Percentiles rank a stretch among this genome's conserved stretches.
Evolutionary conservation across 2,329 filamentous ascomycete species (phyloP).

Genomic region (Fusarium paranaense): DNA sequence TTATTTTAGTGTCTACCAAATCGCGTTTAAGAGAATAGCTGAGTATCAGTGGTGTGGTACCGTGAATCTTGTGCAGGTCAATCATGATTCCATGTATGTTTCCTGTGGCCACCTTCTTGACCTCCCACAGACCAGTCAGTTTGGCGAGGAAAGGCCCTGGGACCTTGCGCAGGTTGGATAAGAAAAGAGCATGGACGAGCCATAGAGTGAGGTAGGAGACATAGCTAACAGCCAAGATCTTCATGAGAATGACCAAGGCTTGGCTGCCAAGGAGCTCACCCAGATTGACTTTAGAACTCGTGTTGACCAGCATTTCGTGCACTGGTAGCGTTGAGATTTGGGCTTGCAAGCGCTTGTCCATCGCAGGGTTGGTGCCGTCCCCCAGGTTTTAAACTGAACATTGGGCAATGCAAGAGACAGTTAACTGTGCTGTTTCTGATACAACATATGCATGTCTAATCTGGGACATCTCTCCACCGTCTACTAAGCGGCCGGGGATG

Average conservation of each 20-base stretch:
- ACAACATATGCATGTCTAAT: background rate
- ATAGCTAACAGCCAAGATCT: background rate
- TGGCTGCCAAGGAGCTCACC: background rate
- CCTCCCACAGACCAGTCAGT: background rate
- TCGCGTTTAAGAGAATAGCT: rapidly evolving
- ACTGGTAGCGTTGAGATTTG: background rate
- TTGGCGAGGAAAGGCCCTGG: background rate
- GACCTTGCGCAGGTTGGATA: background rate
- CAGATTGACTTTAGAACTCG: no score
- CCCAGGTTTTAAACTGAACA: background rate
- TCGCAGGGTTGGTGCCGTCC: background rate
- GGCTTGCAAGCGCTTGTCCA: background rate
- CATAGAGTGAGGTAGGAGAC: background rate
- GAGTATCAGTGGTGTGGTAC: background rate
- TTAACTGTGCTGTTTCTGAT: background rate
- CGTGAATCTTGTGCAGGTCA: background rate
- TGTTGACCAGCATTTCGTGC: background rate
- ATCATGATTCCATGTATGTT: background rate
- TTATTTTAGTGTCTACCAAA: background rate
- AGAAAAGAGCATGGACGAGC: background rate
- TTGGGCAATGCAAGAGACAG: no score
- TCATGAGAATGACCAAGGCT: background rate
- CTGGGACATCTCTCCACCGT: background rate
- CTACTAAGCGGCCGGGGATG: background rate
- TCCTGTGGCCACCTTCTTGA: background rate